phyloP scores from a whole-genome alignment of 208 protist species.

The Crithidia thermophila region DNA sequence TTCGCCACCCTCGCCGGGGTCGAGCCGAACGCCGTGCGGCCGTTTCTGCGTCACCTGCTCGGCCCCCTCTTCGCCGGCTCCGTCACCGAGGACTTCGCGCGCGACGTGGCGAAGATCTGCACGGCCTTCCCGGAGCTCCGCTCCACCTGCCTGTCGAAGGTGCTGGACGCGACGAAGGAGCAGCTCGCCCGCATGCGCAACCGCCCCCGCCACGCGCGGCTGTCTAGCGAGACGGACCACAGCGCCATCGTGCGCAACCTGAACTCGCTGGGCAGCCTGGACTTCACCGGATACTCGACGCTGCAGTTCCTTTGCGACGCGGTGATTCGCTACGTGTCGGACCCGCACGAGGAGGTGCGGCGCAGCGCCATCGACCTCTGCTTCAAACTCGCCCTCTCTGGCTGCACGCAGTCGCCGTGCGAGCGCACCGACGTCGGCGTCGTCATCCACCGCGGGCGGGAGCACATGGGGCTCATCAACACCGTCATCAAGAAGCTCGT shows the following conservation, averaged over 20 bases:
- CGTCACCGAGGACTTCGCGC: constrained; percentile 74
- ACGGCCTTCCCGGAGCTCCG: constrained; percentile 87
- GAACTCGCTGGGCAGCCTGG: constrained; percentile 69
- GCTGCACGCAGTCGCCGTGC: constrained; percentile 81
- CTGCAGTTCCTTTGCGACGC: constrained; percentile 86
- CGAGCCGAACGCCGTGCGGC: constrained; percentile 72
- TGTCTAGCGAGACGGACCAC: constrained; percentile 32
- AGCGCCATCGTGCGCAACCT: constrained; percentile 58
- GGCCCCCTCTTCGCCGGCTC: constrained; percentile 72
- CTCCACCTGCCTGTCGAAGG: constrained; percentile 86
- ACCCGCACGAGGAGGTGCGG: constrained; percentile 86
- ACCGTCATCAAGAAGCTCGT: constrained; percentile 78
- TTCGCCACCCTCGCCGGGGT: constrained; percentile 80
- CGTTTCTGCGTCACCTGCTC: constrained; percentile 79
- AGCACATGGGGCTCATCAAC: constrained; percentile 84
- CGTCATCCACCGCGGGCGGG: constrained; percentile 78
- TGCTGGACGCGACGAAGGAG: constrained; percentile 79
- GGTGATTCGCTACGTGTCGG: constrained; percentile 75
- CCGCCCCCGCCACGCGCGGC: constrained; percentile 14
- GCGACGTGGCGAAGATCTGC: constrained; percentile 87
- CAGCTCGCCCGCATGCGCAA: constrained; percentile 57
- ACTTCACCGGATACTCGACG: constrained; percentile 90
- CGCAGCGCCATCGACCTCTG: constrained; percentile 87
- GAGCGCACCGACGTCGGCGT: constrained; percentile 62
- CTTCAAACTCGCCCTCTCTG: constrained; percentile 87